These are phyloP conservation scores for Boletales sp. DNA, from an alignment of 768 basidiomycete genomes.

Conservation along the genomic window DNA sequence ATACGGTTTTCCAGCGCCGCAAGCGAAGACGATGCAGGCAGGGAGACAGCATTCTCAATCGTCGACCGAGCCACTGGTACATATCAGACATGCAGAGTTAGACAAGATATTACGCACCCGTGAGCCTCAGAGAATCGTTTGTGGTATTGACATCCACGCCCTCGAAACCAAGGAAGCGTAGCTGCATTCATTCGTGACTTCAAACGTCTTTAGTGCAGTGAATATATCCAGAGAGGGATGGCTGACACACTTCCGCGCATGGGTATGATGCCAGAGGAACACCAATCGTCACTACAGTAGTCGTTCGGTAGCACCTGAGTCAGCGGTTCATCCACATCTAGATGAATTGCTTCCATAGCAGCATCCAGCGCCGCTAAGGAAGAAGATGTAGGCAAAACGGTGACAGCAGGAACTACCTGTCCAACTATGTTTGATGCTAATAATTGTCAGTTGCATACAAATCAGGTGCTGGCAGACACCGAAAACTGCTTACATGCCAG, in stretches of 20 bases:
- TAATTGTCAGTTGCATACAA: conserved; percentile 3
- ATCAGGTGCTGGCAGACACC: no score
- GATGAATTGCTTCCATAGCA: conserved; percentile 6
- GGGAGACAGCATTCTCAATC: not conserved
- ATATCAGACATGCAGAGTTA: not conserved
- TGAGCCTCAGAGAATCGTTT: not conserved
- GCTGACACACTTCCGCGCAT: no score
- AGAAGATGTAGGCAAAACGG: conserved; percentile 3
- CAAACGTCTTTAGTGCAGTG: no score
- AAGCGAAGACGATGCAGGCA: not conserved
- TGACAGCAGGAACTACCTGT: not conserved
- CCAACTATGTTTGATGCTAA: not conserved
- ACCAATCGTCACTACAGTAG: not conserved
- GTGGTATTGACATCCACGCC: no score
- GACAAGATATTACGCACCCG: conserved; percentile 4
- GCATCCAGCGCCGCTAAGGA: conserved; percentile 12
- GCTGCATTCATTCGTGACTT: no score
- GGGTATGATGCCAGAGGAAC: not conserved
- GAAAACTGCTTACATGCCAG: conserved; percentile 5
- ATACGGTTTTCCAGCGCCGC: not conserved
- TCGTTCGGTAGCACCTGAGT: not conserved
- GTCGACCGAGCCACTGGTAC: not conserved
- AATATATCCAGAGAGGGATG: no score
- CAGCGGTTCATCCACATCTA: conserved; percentile 1
- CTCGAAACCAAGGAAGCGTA: no score